phyloP scores from a whole-genome alignment of 2,329 filamentous ascomycete genomes.

The Botrytis deweyae region DNA sequence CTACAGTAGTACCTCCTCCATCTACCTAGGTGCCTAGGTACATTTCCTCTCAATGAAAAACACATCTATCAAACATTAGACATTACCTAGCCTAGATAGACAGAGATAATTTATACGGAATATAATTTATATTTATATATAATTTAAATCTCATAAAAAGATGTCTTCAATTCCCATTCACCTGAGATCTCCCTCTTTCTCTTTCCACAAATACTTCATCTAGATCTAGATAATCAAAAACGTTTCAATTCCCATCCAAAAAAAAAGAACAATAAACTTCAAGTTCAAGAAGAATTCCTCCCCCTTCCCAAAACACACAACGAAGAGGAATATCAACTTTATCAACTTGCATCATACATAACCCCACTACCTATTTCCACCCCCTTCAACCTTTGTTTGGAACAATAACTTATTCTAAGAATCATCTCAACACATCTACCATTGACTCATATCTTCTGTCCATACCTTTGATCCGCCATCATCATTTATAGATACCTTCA shows the following conservation, averaged over 20 bases:
- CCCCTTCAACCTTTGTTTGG: slow-evolving; percentile 32
- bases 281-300: too few relatives aligned
- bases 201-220: neutral
- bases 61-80: too few relatives aligned
- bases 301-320: slow-evolving; percentile 5
- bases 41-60: too few relatives aligned
- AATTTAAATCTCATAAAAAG: neutral
- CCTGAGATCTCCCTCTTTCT: neutral
- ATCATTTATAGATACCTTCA: slow-evolving; percentile 29
- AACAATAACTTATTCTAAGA: slow-evolving; percentile 33
- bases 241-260: neutral
- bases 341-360: slow-evolving; percentile 13
- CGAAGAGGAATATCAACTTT: neutral
- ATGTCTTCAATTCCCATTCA: neutral
- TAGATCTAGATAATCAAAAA: neutral
- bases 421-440: slow-evolving; percentile 28
- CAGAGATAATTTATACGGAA: neutral
- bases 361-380: slow-evolving; percentile 15
- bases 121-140: neutral
- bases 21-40: neutral
- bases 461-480: slow-evolving; percentile 21
- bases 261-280: neutral
- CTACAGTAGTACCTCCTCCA: neutral
- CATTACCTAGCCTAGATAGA: neutral
- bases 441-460: slow-evolving; percentile 31